phyloP scores from a whole-genome alignment of 306 rosid genomes.

The Erythrophleum fordii region DNA sequence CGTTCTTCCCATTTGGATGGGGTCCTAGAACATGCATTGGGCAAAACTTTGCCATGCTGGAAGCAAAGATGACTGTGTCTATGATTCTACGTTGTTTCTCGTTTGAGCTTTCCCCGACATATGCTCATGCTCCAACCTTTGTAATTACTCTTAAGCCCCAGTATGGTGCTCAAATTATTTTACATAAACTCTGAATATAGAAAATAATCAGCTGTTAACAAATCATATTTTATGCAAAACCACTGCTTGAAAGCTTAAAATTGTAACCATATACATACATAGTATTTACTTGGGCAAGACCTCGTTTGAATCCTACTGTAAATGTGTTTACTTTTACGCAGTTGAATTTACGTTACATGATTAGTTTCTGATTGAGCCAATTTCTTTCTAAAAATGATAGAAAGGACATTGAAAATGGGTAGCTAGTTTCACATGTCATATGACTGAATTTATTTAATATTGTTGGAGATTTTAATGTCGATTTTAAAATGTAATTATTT shows the following conservation, averaged over 20 bases:
- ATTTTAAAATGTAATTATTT: no score
- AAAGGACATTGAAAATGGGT: no score
- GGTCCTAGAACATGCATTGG: conserved; percentile 73
- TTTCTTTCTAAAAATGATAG: no score
- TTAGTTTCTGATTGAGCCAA: no score
- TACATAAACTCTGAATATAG: conserved; percentile 22
- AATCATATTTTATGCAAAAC: no score
- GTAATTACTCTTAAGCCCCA: conserved; percentile 40
- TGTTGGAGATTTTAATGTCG: no score
- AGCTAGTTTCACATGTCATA: no score
- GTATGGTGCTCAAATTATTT: conserved; percentile 46
- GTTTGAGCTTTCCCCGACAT: conserved; percentile 50
- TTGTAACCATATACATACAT: no score
- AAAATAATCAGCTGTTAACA: no score
- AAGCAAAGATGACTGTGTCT: conserved; percentile 46
- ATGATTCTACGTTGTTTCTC: conserved; percentile 50
- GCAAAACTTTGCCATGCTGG: no score
- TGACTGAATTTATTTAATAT: no score
- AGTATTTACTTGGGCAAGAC: neutral
- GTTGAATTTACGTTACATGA: neutral
- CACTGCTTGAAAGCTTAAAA: no score
- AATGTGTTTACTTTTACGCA: neutral
- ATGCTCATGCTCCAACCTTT: conserved; percentile 41
- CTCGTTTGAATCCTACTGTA: neutral
- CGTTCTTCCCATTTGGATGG: conserved; percentile 64